Base-by-base conservation (phyloP, 1,139 yeast genomes). In the Debaryomycetaceae sp. region DNA sequence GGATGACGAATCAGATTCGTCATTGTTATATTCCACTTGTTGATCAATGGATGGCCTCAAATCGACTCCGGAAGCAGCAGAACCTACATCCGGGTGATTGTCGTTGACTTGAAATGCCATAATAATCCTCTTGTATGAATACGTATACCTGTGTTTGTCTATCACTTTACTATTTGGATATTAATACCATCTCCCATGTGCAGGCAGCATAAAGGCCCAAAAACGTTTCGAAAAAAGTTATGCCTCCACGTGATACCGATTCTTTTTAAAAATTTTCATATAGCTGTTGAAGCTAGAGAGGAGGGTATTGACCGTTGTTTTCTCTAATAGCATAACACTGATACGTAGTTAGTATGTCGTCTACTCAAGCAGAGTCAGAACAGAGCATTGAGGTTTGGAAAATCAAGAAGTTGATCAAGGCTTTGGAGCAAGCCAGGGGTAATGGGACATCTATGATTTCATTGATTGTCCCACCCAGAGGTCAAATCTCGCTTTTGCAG, bases 381-480 rank as follows among this genome's bases (percentile, higher is more conserved):
- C 90, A 87, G 75, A 91, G 90, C 72, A 93, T 93, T 66, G 97
- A 93, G 76, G 90, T 93, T 75, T 93, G 99, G 99, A 93, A 93
- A 83, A 85, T 93, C 78, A 91, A 91, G 77, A 93, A 93, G 72
- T 75, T 86, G 78, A 82, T 85, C 75, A 86, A 85, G 69, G 82
- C 88, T 50, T 78, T 93, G 59, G 95, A 91, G 65, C 72, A 73
- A 60, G 98, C 98, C 47, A 81, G 97, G 68, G 98, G 99, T 68
- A 93, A 93, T 64, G 99, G 99, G 68, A 93, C 99, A 42, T 93
- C 99, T 34, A 93, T 93, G 98, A 93, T 93, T 62, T 90, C 98
- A 31, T 77, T 93, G 65, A 87, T 93, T 59, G 88, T 93, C 53
- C 95, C 99, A 39, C 99, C 99, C 57, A 86, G 81, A 64, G 95